Conservation (phyloP, 805 yeast genomes). For the Suhomyces sp. region DNA sequence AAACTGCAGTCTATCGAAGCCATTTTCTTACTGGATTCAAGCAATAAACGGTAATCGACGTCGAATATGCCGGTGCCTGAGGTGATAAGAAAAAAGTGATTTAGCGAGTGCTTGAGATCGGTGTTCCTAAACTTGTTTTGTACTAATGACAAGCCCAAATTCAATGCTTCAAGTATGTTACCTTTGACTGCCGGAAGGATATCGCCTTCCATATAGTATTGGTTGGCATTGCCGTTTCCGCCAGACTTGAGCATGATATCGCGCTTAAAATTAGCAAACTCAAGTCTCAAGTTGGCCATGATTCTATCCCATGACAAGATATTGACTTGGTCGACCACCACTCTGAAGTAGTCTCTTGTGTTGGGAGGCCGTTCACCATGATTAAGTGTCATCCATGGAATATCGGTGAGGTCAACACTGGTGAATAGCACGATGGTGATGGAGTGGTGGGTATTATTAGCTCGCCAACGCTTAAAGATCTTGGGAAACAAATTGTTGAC, state of each 20-base stretch:
- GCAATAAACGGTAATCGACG: conserved; percentile 75
- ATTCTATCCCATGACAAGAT: conserved; percentile 87
- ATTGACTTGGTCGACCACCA: conserved; percentile 92
- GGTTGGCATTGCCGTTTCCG: conserved; percentile 12
- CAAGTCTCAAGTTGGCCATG: conserved; percentile 81
- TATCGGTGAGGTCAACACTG: conserved; percentile 59
- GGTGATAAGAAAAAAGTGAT: conserved; percentile 81
- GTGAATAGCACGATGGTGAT: conserved; percentile 88
- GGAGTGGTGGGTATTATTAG: conserved; percentile 82
- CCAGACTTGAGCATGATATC: conserved; percentile 56
- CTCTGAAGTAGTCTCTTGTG: conserved; percentile 79
- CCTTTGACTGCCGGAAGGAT: conserved; percentile 88
- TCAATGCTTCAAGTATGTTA: conserved; percentile 81
- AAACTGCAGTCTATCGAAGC: conserved; percentile 79
- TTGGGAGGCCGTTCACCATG: conserved; percentile 71
- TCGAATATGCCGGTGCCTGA: conserved; percentile 95
- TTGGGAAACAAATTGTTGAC: conserved; percentile 91
- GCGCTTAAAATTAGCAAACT: conserved; percentile 76
- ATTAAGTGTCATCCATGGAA: conserved; percentile 55
- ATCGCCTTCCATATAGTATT: conserved; percentile 26
- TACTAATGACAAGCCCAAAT: conserved; percentile 74
- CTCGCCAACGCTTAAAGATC: conserved; percentile 84
- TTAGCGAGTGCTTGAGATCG: conserved; percentile 85
- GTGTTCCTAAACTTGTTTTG: conserved; percentile 78
- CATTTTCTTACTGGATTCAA: conserved; percentile 72